Evolutionary conservation across 352 stramenopile species (phyloP), one percentile per base, ranked within the genome.

Genomic region (Globisporangium parvum): DNA sequence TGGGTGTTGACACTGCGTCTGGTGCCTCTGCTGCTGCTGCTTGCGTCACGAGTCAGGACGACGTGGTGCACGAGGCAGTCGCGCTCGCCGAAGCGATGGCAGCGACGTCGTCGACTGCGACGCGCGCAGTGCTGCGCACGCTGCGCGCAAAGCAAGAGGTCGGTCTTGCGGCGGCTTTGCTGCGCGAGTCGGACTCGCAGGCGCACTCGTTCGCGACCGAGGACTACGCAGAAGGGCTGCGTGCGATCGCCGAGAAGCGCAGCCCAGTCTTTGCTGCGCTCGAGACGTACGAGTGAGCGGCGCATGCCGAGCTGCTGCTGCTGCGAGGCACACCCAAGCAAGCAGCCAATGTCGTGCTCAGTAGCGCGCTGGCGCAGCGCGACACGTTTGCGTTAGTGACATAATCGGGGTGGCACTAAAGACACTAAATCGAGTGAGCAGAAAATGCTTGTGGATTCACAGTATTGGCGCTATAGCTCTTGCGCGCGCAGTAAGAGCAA

Each of bases 191-290:
- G 10, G 75, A 94, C 64, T 69, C 74, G 4, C 86, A 96, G 57
- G 77, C 81, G 26, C 73, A 89, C 42, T 94, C 82, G 49, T 97
- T 95, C 63, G 73, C 73, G 31, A 79, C 76, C 0, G 41, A 53
- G 0, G 87, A 97, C 72, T 93, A 89, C 77, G 67, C 63, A 10
- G 84, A 91, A 62, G 88, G 87, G 20, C 65, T 97, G 21, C 62
- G 82, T 21, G 87, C 85, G n/a, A 75, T 93, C 28, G 65, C 60
- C 0, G 67, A 87, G 54, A 90, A 89, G 54, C 70, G 81, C 50
- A 51, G 59, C 18, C 82, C 87, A 0, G 33, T 56, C 6, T 97
- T 95, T 67, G 65, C 70, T 21, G 39, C 56, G 5, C 57, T 58
- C n/a, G 71, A 86, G 55, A 50, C 65, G 21, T 82, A 75, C 60